These are phyloP conservation scores for Cryptosporidium viatorum DNA, from an alignment of 169 alveolate species.

Conservation along the genomic window DNA sequence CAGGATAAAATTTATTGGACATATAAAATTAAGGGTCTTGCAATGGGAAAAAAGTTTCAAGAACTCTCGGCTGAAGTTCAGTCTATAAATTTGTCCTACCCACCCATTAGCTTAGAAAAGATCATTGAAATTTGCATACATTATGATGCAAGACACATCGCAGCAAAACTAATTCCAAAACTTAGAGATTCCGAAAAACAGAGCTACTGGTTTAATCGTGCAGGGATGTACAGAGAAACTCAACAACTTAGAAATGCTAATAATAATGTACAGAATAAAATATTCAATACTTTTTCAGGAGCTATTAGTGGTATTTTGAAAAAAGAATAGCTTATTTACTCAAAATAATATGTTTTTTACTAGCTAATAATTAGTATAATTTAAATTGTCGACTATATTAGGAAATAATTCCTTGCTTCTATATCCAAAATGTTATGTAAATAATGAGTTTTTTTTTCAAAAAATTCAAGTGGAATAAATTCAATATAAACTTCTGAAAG, in stretches of 20 bases:
- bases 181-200: slow-evolving; percentile 55
- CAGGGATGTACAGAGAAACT: slow-evolving; percentile 74
- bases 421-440: too few relatives aligned
- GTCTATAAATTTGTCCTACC: slow-evolving; percentile 3
- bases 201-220: slow-evolving; percentile 62
- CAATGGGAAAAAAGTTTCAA: slow-evolving; percentile 51
- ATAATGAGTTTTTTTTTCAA: too few relatives aligned
- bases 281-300: slow-evolving; percentile 34
- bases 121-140: slow-evolving; percentile 62
- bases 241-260: slow-evolving; percentile 17
- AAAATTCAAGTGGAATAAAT: too few relatives aligned
- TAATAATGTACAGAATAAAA: slow-evolving; percentile 33
- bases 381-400: background rate
- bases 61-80: slow-evolving; percentile 44
- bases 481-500: background rate
- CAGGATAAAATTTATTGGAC: slow-evolving; percentile 48
- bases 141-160: slow-evolving; percentile 72
- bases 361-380: background rate
- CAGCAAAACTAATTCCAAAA: slow-evolving; percentile 71
- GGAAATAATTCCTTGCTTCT: background rate
- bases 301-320: slow-evolving; percentile 45
- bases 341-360: background rate
- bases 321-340: background rate
- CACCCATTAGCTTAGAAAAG: slow-evolving; percentile 43
- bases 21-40: slow-evolving; percentile 68